Evolutionary conservation across 345 rosid genomes (phyloP).

Genomic region (Physaria fendleri): DNA sequence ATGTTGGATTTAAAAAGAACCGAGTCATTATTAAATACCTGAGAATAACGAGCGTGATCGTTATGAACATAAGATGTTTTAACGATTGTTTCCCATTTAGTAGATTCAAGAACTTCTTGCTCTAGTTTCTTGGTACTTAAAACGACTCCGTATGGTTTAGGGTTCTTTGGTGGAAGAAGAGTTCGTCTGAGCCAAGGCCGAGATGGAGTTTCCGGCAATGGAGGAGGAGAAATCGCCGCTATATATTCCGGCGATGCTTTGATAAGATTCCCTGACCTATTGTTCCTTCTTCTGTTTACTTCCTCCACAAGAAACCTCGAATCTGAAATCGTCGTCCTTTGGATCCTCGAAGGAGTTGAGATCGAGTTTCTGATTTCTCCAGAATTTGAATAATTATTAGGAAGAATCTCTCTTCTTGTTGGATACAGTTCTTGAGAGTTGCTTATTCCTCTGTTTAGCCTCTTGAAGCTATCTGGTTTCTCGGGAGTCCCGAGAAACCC

Average conservation of each 20-base stretch:
- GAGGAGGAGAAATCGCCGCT: constrained; percentile 42
- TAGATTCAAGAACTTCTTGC: constrained; percentile 29
- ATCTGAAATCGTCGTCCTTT: constrained; percentile 16
- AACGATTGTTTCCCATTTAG: constrained; percentile 98
- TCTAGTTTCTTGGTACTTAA: constrained; percentile 32
- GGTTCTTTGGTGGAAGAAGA: constrained; percentile 45
- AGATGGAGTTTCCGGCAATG: constrained; percentile 69
- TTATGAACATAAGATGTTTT: constrained; percentile 70
- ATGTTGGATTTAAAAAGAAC: background rate
- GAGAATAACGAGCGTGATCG: constrained; percentile 79
- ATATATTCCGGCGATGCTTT: constrained; percentile 4
- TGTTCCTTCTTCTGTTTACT: constrained; percentile 7
- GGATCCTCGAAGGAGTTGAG: constrained; percentile 28
- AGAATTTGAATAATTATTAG: constrained; percentile 32
- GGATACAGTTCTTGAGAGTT: constrained; percentile 53
- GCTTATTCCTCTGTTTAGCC: constrained; percentile 37
- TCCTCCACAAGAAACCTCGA: constrained; percentile 28
- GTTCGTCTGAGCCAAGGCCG: constrained; percentile 83
- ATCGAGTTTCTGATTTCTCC: constrained; percentile 24
- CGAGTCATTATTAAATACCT: constrained; percentile 42
- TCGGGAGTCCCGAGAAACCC: constrained; percentile 43
- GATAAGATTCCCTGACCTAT: constrained; percentile 13
- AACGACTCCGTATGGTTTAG: constrained; percentile 27
- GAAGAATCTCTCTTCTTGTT: constrained; percentile 41
- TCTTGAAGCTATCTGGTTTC: constrained; percentile 41